These are phyloP conservation scores for Tetratostichococcus sp. DNA, from an alignment of 139 green algal genomes.

Conservation along the genomic window DNA sequence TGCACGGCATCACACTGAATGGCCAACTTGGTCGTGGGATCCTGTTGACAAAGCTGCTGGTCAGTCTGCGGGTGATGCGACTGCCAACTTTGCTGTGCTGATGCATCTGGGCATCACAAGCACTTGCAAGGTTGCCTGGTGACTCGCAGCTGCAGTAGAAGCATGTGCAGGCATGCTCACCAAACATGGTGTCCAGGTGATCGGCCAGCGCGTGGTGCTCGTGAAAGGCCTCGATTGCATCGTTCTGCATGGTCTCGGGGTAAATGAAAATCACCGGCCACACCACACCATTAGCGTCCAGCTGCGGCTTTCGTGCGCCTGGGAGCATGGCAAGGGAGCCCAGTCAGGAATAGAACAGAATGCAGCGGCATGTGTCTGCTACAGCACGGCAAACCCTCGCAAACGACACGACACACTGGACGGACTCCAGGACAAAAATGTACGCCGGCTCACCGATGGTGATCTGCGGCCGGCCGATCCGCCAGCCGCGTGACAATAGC, in stretches of 20 bases:
- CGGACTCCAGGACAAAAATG: no score
- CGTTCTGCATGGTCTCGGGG: slow-evolving; percentile 72
- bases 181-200: slow-evolving; percentile 78
- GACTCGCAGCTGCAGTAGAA: not conserved
- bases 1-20: no score
- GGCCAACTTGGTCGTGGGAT: no score
- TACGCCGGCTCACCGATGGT: slow-evolving; percentile 44
- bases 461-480: slow-evolving; percentile 50
- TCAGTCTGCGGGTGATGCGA: no score
- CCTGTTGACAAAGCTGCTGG: no score
- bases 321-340: not conserved
- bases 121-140: no score
- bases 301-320: slow-evolving; percentile 39
- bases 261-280: slow-evolving; percentile 91
- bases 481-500: slow-evolving; percentile 35
- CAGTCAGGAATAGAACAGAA: no score
- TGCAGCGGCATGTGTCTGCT: no score
- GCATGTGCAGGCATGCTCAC: not conserved
- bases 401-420: no score
- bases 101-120: no score
- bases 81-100: no score
- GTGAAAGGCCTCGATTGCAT: slow-evolving; percentile 74
- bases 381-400: no score
- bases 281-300: slow-evolving; percentile 53
- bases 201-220: slow-evolving; percentile 67